Percentiles rank a stretch among this genome's conserved stretches.
Conservation (phyloP, 176 grass and related monocot species). For the Phoenix dactylifera region DNA sequence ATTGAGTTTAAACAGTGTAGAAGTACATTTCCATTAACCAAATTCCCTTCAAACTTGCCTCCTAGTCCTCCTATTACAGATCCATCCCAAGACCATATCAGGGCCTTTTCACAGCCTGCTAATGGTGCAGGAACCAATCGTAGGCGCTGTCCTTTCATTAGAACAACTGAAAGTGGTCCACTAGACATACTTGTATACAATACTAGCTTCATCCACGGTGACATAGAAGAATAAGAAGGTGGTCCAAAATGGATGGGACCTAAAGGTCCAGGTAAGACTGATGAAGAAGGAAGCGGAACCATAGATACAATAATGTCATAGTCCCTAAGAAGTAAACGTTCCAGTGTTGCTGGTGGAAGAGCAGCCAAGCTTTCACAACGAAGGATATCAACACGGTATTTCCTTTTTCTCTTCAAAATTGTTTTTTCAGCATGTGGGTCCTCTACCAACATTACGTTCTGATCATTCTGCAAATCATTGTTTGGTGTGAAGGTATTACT, state of each 20-base stretch:
- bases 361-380: conserved; percentile 95
- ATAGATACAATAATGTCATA: conserved; percentile 97
- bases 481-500: conserved; percentile 10
- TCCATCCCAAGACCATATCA: conserved; percentile 95
- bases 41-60: conserved; percentile 92
- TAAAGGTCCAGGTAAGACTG: conserved; percentile 74
- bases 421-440: conserved; percentile 25
- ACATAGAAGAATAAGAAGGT: conserved; percentile 85
- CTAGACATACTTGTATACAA: conserved; percentile 62
- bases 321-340: conserved; percentile 75
- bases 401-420: conserved; percentile 63
- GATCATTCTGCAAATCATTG: conserved; percentile 20
- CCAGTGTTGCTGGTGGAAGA: conserved; percentile 72
- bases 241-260: conserved; percentile 89
- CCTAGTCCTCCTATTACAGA: conserved; percentile 69
- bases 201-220: conserved; percentile 96
- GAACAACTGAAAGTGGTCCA: conserved; percentile 82
- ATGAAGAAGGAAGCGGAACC: conserved; percentile 84
- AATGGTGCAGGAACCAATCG: conserved; percentile 85
- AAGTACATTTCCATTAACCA: conserved; percentile 86
- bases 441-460: conserved; percentile 15
- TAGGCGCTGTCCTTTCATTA: conserved; percentile 86
- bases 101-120: conserved; percentile 72
- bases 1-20: conserved; percentile 91
- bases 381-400: conserved; percentile 90